These are phyloP conservation scores for Chenopodium album DNA, from an alignment of 148 eudicot genomes.

Conservation along the genomic window DNA sequence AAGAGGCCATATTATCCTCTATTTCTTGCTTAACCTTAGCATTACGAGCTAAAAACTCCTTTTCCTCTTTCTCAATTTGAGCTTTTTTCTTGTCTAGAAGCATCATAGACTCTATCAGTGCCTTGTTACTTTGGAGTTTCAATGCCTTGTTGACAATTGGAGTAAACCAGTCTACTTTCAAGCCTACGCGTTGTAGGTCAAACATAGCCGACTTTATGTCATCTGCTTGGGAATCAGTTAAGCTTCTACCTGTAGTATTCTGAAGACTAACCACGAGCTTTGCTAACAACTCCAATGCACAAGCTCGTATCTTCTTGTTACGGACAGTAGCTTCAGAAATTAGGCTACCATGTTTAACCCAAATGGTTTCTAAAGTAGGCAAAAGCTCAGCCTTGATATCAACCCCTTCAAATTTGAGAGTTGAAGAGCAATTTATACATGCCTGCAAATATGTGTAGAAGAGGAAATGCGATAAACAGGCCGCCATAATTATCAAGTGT, in stretches of 20 bases:
- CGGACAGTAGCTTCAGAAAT: conserved; percentile 8
- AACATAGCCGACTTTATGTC: conserved; percentile 2
- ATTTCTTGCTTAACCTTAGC: conserved; percentile 20
- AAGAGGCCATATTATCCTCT: background rate
- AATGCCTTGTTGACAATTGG: conserved; percentile 3
- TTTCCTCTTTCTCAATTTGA: conserved; percentile 16
- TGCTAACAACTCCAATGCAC: conserved; percentile 25
- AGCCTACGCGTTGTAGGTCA: conserved; percentile 20
- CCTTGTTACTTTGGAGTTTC: conserved; percentile 2
- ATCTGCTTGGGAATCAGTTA: conserved; percentile 9
- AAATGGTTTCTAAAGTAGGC: conserved; percentile 20
- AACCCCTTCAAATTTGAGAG: conserved; percentile 18
- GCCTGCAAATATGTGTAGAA: background rate
- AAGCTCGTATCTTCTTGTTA: conserved; percentile 5
- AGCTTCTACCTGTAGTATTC: conserved; percentile 14
- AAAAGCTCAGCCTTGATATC: conserved; percentile 13
- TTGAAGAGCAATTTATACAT: background rate
- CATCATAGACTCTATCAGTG: conserved; percentile 1
- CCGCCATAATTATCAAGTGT: background rate
- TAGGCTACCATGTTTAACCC: conserved; percentile 20
- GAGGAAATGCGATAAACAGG: background rate
- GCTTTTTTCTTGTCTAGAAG: conserved; percentile 6
- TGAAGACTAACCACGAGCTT: conserved; percentile 13
- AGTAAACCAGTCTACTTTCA: conserved; percentile 22
- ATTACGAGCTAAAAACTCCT: conserved; percentile 1